Conservation (phyloP, 805 yeast species). For the Priceomyces haplophilus region DNA sequence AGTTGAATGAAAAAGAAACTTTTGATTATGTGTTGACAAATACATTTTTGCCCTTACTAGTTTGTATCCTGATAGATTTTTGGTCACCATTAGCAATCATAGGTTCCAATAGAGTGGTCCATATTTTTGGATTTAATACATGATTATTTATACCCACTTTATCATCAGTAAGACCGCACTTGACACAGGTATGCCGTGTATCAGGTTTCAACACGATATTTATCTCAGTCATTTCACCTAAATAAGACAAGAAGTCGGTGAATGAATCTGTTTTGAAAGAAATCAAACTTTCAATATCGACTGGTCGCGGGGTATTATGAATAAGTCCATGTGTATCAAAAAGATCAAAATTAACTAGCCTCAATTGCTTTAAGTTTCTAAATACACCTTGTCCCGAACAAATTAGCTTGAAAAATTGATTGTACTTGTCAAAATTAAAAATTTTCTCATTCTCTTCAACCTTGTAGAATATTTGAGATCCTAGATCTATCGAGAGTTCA, state of each 20-base stretch:
- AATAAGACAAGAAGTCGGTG: slow-evolving; percentile 14
- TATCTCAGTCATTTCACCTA: slow-evolving; percentile 19
- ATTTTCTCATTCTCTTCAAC: slow-evolving; percentile 13
- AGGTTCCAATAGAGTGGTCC: slow-evolving; percentile 20
- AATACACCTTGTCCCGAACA: slow-evolving; percentile 36
- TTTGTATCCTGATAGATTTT: slow-evolving; percentile 1
- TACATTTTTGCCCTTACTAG: slow-evolving; percentile 1
- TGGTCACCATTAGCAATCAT: slow-evolving; percentile 9
- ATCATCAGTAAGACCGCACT: slow-evolving; percentile 28
- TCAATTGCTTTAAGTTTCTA: slow-evolving; percentile 21
- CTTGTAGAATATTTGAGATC: slow-evolving; percentile 43
- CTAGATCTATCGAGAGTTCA: slow-evolving; percentile 45
- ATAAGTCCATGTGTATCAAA: slow-evolving; percentile 14
- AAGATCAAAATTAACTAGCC: slow-evolving; percentile 32
- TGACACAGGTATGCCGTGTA: slow-evolving; percentile 26
- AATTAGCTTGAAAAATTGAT: slow-evolving; percentile 26
- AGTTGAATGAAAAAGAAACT: background rate
- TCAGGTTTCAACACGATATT: slow-evolving; percentile 24
- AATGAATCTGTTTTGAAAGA: slow-evolving; percentile 19
- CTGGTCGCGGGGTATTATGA: slow-evolving; percentile 13
- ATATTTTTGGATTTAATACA: slow-evolving; percentile 12
- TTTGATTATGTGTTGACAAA: background rate
- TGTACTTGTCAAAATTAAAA: slow-evolving; percentile 32
- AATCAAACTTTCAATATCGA: slow-evolving; percentile 13
- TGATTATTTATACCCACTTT: slow-evolving; percentile 6